phyloP scores from a whole-genome alignment of 148 eudicot genomes.

The Fagopyrum esculentum region DNA sequence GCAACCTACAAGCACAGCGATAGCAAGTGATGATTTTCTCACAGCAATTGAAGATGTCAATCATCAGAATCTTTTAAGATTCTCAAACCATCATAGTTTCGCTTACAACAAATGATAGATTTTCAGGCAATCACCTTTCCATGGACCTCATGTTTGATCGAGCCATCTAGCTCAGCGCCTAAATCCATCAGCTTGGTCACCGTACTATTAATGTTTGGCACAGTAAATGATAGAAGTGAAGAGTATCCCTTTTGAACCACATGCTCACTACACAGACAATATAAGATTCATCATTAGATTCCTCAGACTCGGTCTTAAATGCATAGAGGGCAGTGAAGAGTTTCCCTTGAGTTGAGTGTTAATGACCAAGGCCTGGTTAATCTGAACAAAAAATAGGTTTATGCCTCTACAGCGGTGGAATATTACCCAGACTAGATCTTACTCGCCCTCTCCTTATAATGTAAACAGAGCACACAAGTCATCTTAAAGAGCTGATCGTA shows the following conservation, averaged over 20 bases:
- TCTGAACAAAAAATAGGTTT: neutral
- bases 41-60: neutral
- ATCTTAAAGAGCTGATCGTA: neutral
- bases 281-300: neutral
- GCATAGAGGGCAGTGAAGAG: neutral
- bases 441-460: neutral
- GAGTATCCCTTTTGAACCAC: slow-evolving; percentile 52
- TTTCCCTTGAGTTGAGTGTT: too few species aligned
- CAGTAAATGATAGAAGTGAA: slow-evolving; percentile 74
- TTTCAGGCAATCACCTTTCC: slow-evolving; percentile 49
- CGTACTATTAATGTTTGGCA: slow-evolving; percentile 56
- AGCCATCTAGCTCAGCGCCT: slow-evolving; percentile 86
- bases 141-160: slow-evolving; percentile 73
- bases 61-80: neutral
- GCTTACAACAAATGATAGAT: neutral
- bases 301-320: neutral
- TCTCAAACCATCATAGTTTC: neutral
- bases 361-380: neutral
- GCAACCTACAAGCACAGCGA: slow-evolving; percentile 39
- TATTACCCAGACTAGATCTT: too few species aligned
- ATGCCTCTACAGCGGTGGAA: too few species aligned
- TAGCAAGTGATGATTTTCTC: neutral
- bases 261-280: slow-evolving; percentile 36
- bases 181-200: slow-evolving; percentile 66
- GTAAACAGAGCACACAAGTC: neutral